A percentile compares a stretch with the other conserved stretches of the same genome.
Conservation (phyloP, 2,329 filamentous ascomycete genomes). For the Colletotrichum tanaceti region DNA sequence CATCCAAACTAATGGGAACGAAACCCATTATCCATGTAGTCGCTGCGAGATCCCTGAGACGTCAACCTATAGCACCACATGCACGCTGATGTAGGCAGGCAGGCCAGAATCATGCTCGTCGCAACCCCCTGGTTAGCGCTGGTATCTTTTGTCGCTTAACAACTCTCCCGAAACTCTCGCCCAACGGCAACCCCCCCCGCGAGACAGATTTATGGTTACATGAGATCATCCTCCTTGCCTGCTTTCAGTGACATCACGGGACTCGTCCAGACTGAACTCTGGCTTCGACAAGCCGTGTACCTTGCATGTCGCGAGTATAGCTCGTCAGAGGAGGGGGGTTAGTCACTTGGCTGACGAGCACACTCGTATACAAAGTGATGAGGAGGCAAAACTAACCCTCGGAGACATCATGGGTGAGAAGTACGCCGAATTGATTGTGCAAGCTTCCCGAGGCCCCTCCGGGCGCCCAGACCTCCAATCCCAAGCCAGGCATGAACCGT, state of each 20-base stretch:
- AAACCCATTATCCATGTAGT: too few relatives aligned
- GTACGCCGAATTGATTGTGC: background rate
- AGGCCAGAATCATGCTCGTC: slow-evolving; percentile 26
- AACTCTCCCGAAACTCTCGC: slow-evolving; percentile 19
- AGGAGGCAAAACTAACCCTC: background rate
- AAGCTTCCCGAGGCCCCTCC: background rate
- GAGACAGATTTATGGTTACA: background rate
- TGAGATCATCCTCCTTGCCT: background rate
- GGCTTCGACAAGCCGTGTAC: background rate
- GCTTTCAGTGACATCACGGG: background rate
- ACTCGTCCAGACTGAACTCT: background rate
- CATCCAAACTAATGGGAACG: slow-evolving; percentile 1
- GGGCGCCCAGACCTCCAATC: background rate
- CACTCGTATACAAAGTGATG: background rate
- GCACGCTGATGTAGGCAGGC: slow-evolving; percentile 41
- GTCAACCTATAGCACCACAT: slow-evolving; percentile 42
- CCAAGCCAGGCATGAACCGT: background rate
- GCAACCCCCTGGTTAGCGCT: slow-evolving; percentile 41
- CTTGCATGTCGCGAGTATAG: background rate
- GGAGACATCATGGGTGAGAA: background rate
- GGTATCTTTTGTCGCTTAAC: slow-evolving; percentile 19
- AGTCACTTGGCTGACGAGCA: background rate
- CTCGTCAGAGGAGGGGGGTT: background rate
- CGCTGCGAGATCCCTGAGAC: slow-evolving; percentile 41
- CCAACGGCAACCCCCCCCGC: slow-evolving; percentile 5